Evolutionary conservation across 2,329 filamentous ascomycete genomes (phyloP).

Genomic region (Xylariaceae sp.): DNA sequence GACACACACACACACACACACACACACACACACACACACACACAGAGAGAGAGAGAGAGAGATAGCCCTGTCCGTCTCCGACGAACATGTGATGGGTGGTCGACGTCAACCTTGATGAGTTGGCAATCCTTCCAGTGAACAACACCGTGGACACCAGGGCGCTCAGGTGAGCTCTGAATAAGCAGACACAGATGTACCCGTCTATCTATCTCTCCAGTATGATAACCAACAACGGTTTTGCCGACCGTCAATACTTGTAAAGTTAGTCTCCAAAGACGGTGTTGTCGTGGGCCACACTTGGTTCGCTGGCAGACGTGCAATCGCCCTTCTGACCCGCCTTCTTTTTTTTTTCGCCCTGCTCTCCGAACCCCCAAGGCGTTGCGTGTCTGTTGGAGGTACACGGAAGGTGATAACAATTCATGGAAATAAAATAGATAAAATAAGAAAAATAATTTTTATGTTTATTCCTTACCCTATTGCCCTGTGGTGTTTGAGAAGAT

Average conservation of each 20-base stretch:
- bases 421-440: constrained; percentile 5
- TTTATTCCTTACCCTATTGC: no score
- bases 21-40: constrained; percentile 8
- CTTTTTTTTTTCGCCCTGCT: constrained; percentile 15
- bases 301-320: constrained; percentile 9
- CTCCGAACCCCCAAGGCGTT: constrained; percentile 8
- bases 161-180: constrained; percentile 17
- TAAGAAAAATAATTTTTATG: not conserved
- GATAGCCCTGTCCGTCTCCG: constrained; percentile 11
- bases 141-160: constrained; percentile 11
- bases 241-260: no score
- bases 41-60: constrained; percentile 8
- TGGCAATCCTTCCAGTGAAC: constrained; percentile 15
- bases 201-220: constrained; percentile 12
- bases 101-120: constrained; percentile 17
- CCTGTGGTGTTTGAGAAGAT: no score
- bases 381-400: constrained; percentile 4
- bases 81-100: constrained; percentile 19
- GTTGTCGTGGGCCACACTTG: constrained; percentile 8
- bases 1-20: no score
- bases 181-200: constrained; percentile 2
- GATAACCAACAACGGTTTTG: not conserved
- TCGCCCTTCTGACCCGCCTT: constrained; percentile 16
- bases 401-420: constrained; percentile 2
- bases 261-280: constrained; percentile 5